Conservation (phyloP, 2,329 filamentous ascomycete genomes). For the Phaeosphaeria sp. region DNA sequence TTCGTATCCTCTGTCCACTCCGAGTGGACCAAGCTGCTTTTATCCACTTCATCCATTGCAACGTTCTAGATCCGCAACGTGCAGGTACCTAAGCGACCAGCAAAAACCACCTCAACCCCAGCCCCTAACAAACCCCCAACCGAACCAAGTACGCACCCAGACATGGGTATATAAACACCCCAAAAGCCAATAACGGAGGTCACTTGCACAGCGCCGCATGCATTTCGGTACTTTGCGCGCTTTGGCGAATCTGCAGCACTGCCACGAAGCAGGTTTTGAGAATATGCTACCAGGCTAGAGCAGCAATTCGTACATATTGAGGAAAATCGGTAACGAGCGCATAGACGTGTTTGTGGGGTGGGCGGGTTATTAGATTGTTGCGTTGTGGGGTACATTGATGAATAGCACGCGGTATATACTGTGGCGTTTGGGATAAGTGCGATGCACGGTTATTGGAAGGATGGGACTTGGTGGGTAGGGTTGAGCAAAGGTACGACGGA, state of each 20-base stretch:
- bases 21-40: background rate
- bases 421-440: background rate
- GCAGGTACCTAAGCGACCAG: too few relatives aligned
- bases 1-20: background rate
- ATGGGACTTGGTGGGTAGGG: background rate
- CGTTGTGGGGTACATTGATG: constrained; percentile 6
- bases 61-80: background rate
- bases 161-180: background rate
- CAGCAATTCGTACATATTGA: too few relatives aligned
- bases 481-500: background rate
- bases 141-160: background rate
- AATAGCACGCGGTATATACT: constrained; percentile 2
- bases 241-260: background rate
- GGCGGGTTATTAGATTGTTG: background rate
- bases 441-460: background rate
- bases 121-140: background rate
- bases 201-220: background rate
- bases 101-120: too few relatives aligned
- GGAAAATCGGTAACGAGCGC: background rate
- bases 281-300: too few relatives aligned
- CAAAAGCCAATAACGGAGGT: background rate
- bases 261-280: background rate
- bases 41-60: background rate
- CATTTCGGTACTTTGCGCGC: background rate
- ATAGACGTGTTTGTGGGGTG: background rate